Percentiles rank a stretch among this genome's conserved stretches.
Evolutionary conservation across 208 protist genomes (phyloP).

Genomic region (Phytomonas sp.): DNA sequence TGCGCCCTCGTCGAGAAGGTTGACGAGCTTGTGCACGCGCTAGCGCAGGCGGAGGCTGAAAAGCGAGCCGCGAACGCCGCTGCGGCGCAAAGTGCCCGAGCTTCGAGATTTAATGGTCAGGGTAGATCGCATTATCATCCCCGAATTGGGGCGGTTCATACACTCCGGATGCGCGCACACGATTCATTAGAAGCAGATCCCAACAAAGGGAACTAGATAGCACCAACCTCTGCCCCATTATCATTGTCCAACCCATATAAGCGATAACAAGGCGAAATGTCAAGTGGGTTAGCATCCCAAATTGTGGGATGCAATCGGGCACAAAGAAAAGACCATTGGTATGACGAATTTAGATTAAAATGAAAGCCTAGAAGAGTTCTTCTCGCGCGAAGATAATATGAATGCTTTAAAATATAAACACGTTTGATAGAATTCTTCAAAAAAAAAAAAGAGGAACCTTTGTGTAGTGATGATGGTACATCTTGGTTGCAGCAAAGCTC

Average conservation of each 20-base stretch:
- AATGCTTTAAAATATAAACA: not conserved
- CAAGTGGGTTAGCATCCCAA: not conserved
- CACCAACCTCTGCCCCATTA: no score
- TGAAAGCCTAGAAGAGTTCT: not conserved
- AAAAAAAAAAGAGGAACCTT: not conserved
- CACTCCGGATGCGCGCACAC: not conserved
- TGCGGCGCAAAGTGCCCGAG: constrained; percentile 7
- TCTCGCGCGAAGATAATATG: not conserved
- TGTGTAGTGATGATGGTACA: not conserved
- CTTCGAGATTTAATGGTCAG: not conserved
- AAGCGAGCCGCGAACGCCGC: constrained; percentile 19
- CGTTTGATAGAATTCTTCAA: not conserved
- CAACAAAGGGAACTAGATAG: not conserved
- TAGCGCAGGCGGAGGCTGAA: constrained; percentile 48
- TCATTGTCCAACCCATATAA: no score
- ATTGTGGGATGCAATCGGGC: not conserved
- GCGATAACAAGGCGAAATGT: no score
- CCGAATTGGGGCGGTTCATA: not conserved
- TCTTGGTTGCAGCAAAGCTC: not conserved
- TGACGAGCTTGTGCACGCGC: constrained; percentile 40
- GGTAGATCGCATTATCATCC: not conserved
- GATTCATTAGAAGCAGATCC: not conserved
- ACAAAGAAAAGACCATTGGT: not conserved
- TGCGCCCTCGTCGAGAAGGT: constrained; percentile 42
- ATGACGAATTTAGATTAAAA: not conserved